Conservation (phyloP, 495 filamentous ascomycete species). For the Friedmanniomyces simplex region DNA sequence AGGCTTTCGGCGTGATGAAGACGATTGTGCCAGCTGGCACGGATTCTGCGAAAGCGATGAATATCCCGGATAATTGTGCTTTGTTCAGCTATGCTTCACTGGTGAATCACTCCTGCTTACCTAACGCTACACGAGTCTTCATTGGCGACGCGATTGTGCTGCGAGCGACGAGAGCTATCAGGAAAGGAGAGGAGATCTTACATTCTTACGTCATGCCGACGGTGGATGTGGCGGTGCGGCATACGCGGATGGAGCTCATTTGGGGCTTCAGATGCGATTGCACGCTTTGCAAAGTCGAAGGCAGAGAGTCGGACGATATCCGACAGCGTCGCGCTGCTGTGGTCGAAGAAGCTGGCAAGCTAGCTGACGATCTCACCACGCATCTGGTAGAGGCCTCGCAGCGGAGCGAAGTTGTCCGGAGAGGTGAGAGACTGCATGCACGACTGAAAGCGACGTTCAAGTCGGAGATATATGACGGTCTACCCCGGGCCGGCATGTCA, state of each 20-base stretch:
- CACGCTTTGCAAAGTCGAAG: slow-evolving; percentile 16
- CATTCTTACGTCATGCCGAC: slow-evolving; percentile 4
- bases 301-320: slow-evolving; percentile 22
- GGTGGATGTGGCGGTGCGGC: slow-evolving; percentile 11
- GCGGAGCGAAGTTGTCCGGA: not conserved
- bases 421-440: not conserved
- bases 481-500: not conserved
- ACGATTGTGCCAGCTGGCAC: slow-evolving; percentile 19
- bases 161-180: not conserved
- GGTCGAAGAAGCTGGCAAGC: slow-evolving; percentile 20
- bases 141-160: slow-evolving; percentile 7
- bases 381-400: not conserved
- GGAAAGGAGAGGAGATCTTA: slow-evolving; percentile 3
- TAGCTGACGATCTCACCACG: not conserved
- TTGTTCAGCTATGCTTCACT: slow-evolving; percentile 2
- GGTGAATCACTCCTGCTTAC: slow-evolving; percentile 7
- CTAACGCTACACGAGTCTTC: not conserved
- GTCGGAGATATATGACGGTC: not conserved
- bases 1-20: slow-evolving; percentile 15
- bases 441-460: not conserved
- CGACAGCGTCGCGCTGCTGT: slow-evolving; percentile 28
- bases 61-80: slow-evolving; percentile 22
- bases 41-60: slow-evolving; percentile 16
- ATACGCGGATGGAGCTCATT: slow-evolving; percentile 12
- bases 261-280: slow-evolving; percentile 26